phyloP scores from a whole-genome alignment of 169 alveolate species.

The Cryptosporidium muris region DNA sequence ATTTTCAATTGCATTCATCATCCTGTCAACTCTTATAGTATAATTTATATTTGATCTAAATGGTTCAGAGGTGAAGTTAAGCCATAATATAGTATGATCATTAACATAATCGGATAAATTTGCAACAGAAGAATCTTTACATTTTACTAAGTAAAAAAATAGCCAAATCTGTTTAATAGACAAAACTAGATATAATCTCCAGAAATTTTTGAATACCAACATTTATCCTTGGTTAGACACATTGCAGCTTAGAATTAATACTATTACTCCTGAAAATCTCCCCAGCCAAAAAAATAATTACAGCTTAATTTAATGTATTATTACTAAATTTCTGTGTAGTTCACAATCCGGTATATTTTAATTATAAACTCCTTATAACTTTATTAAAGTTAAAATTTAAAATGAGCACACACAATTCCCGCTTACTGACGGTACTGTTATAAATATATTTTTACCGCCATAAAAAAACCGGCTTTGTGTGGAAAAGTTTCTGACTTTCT shows the following conservation, averaged over 20 bases:
- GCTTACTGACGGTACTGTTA: too few species aligned
- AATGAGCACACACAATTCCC: too few species aligned
- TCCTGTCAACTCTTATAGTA: constrained; percentile 57
- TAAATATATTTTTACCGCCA: too few species aligned
- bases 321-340: too few species aligned
- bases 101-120: constrained; percentile 19
- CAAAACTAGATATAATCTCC: too few species aligned
- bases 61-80: constrained; percentile 35
- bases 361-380: too few species aligned
- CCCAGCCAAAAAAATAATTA: background rate
- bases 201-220: background rate
- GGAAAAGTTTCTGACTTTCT: too few species aligned
- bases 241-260: background rate
- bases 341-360: too few species aligned
- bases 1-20: constrained; percentile 63
- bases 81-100: constrained; percentile 32
- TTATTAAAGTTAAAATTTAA: too few species aligned
- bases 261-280: background rate
- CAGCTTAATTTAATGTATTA: too few species aligned
- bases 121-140: constrained; percentile 5
- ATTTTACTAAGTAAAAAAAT: constrained; percentile 2
- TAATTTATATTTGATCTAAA: constrained; percentile 34
- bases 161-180: background rate
- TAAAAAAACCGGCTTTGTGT: too few species aligned
- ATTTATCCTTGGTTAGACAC: background rate